Evolutionary conservation across 2,329 filamentous ascomycete genomes (phyloP).

Genomic region (Ascomycota sp.): DNA sequence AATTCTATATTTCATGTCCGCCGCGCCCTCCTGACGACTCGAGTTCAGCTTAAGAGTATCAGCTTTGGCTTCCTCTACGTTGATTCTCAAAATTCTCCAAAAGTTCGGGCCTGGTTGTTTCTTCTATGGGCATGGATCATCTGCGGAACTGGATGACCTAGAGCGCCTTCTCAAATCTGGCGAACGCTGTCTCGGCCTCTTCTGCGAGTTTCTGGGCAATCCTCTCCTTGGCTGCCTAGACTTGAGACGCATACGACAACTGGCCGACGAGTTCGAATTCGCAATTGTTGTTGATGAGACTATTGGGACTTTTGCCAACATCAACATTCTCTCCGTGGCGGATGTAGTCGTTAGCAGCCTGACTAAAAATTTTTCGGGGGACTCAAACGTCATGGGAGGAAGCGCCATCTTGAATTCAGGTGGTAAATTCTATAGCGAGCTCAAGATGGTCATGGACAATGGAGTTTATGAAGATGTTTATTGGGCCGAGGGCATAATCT

Average conservation of each 20-base stretch:
- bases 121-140: slow-evolving; percentile 70
- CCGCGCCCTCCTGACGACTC: slow-evolving; percentile 44
- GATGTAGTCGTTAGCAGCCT: slow-evolving; percentile 88
- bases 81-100: slow-evolving; percentile 88
- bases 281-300: slow-evolving; percentile 88
- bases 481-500: slow-evolving; percentile 85
- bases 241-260: slow-evolving; percentile 53
- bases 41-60: slow-evolving; percentile 52
- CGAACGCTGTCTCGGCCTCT: slow-evolving; percentile 62
- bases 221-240: slow-evolving; percentile 74
- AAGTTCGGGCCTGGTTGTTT: slow-evolving; percentile 81
- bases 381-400: slow-evolving; percentile 96
- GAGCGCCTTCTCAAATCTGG: slow-evolving; percentile 50
- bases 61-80: slow-evolving; percentile 96
- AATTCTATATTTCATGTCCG: slow-evolving; percentile 86
- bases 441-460: slow-evolving; percentile 45
- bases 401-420: slow-evolving; percentile 45
- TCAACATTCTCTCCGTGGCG: slow-evolving; percentile 74
- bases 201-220: slow-evolving; percentile 91
- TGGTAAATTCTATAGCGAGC: slow-evolving; percentile 42
- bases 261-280: slow-evolving; percentile 75
- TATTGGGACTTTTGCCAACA: slow-evolving; percentile 88
- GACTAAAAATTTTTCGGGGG: slow-evolving; percentile 93
- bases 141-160: slow-evolving; percentile 64
- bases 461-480: slow-evolving; percentile 67